Conservation (phyloP, 2,329 filamentous ascomycete species). For the Chaetomium sp. region DNA sequence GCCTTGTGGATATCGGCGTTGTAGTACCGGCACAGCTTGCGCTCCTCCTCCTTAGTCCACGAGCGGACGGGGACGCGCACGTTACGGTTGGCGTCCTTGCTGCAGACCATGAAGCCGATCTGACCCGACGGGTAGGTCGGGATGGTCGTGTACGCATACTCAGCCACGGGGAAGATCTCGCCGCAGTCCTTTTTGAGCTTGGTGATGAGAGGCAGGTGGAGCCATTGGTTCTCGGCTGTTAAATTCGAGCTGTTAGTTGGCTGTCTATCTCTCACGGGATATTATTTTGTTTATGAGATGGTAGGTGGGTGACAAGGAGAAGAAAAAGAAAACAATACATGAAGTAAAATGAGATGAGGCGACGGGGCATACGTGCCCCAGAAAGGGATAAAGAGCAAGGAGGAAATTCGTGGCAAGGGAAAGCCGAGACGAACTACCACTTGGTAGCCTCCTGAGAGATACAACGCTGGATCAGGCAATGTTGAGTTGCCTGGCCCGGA, state of each 20-base stretch:
- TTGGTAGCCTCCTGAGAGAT: constrained; percentile 24
- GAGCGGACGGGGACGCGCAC: constrained; percentile 76
- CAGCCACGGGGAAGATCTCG: constrained; percentile 93
- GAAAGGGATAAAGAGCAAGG: constrained; percentile 12
- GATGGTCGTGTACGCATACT: constrained; percentile 99
- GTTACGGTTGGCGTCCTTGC: constrained; percentile 81
- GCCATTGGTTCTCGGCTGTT: constrained; percentile 97
- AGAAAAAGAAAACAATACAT: not conserved
- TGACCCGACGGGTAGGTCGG: constrained; percentile 98
- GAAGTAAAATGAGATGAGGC: not conserved
- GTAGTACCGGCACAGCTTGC: constrained; percentile 92
- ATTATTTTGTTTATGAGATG: no score
- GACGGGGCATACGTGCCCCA: not conserved
- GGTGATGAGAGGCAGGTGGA: constrained; percentile 88
- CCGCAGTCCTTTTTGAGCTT: constrained; percentile 95
- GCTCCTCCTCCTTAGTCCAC: constrained; percentile 84
- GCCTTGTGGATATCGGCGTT: constrained; percentile 95
- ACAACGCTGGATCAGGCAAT: constrained; percentile 26
- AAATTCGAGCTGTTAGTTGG: constrained; percentile 12
- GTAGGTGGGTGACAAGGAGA: no score
- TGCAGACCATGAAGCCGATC: constrained; percentile 99
- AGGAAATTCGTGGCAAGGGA: constrained; percentile 14
- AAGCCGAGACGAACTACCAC: constrained; percentile 25
- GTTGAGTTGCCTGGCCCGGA: constrained; percentile 26
- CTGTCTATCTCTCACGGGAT: not conserved